Percentiles rank a stretch among this genome's conserved stretches.
These are phyloP conservation scores for Dendrobium officinale DNA, from an alignment of 106 monocot genomes.

Conservation along the genomic window DNA sequence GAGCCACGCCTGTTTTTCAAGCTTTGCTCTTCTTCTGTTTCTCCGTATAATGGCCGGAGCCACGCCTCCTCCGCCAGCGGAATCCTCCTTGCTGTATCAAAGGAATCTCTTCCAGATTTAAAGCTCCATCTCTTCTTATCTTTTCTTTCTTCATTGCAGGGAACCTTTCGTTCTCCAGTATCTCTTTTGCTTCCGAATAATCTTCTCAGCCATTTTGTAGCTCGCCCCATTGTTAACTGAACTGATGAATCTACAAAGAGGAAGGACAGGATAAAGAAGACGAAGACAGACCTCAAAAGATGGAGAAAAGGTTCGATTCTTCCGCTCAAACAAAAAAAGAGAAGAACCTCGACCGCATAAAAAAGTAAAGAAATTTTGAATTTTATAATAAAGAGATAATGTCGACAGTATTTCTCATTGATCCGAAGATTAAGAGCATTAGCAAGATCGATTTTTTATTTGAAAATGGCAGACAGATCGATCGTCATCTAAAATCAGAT, in stretches of 20 bases:
- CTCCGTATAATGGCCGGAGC: conserved; percentile 41
- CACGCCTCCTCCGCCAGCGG: conserved; percentile 25
- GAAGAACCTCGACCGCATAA: no score
- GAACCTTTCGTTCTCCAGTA: conserved; percentile 13
- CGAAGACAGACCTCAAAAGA: no score
- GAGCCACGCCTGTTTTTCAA: conserved; percentile 36
- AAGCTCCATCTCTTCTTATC: conserved; percentile 91
- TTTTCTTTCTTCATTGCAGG: conserved; percentile 10
- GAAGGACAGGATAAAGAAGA: no score
- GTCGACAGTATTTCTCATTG: no score
- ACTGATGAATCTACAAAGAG: not conserved
- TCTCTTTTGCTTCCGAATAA: conserved; percentile 50
- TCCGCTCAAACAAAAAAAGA: no score
- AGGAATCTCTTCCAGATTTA: conserved; percentile 34
- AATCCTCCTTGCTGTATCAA: not conserved
- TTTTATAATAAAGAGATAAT: no score
- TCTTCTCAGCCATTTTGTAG: conserved; percentile 65
- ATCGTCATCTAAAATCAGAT: no score
- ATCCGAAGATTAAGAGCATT: no score
- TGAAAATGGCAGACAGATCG: no score
- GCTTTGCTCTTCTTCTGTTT: conserved; percentile 7
- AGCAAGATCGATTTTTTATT: no score
- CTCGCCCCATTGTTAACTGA: conserved; percentile 42
- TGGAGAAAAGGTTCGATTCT: no score
- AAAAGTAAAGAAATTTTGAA: no score